Conservation (phyloP, 2,329 filamentous ascomycete genomes). For the Didymella glomerata region DNA sequence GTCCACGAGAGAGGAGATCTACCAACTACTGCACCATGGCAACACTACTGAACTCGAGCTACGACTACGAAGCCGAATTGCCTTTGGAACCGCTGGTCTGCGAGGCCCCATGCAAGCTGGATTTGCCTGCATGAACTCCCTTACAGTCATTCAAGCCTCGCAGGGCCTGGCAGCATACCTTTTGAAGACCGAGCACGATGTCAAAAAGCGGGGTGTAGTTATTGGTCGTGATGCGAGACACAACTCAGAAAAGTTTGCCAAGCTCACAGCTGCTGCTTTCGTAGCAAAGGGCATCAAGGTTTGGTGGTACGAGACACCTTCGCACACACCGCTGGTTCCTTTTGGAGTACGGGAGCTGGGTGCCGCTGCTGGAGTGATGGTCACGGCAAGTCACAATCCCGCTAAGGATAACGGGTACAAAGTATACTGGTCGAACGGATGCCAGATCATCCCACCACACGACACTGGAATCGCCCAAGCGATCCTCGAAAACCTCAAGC, state of each 20-base stretch:
- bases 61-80: conserved; percentile 64
- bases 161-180: conserved; percentile 71
- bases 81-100: conserved; percentile 70
- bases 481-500: conserved; percentile 64
- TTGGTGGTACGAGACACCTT: conserved; percentile 64
- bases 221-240: conserved; percentile 70
- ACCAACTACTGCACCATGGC: conserved; percentile 57
- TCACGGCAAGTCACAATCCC: conserved; percentile 72
- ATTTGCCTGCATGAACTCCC: conserved; percentile 67
- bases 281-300: conserved; percentile 66
- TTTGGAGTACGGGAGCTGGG: conserved; percentile 64
- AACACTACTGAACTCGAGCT: conserved; percentile 60
- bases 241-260: conserved; percentile 69
- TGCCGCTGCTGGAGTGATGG: conserved; percentile 69
- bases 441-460: conserved; percentile 71
- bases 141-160: conserved; percentile 69
- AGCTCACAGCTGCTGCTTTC: conserved; percentile 67
- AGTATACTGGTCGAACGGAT: conserved; percentile 71
- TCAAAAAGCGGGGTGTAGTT: conserved; percentile 61
- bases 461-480: conserved; percentile 66
- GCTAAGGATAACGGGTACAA: conserved; percentile 73
- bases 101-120: conserved; percentile 72
- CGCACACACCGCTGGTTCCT: conserved; percentile 69
- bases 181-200: conserved; percentile 54
- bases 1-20: conserved; percentile 63